These are phyloP conservation scores for Larix kaempferi DNA, from an alignment of 75 land plant species.

Conservation along the genomic window DNA sequence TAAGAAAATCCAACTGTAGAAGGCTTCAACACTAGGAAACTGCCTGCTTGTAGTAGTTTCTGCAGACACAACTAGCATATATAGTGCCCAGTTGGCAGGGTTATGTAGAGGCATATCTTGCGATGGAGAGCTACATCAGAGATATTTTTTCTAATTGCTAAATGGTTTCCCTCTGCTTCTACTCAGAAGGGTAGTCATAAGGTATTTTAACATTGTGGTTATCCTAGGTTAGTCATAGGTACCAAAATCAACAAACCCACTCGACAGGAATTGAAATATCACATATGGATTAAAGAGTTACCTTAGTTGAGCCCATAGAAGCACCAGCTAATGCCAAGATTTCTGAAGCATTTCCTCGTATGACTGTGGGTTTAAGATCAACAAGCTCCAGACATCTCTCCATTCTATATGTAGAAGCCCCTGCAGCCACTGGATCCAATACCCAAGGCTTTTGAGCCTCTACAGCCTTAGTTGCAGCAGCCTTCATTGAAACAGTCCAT, in stretches of 20 bases:
- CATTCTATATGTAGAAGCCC: constrained; percentile 73
- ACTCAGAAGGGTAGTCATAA: no score
- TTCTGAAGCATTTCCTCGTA: constrained; percentile 93
- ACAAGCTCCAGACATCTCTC: constrained; percentile 65
- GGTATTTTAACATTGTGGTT: no score
- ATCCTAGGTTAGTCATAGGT: neutral
- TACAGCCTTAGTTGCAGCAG: constrained; percentile 56
- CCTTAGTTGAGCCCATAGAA: constrained; percentile 49
- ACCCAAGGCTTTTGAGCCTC: constrained; percentile 77
- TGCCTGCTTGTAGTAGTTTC: no score
- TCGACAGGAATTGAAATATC: neutral
- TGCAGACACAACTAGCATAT: no score
- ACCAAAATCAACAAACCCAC: neutral
- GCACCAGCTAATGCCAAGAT: constrained; percentile 79
- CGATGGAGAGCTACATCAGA: no score
- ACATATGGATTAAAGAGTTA: constrained; percentile 7
- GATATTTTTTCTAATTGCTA: no score
- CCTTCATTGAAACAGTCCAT: constrained; percentile 82
- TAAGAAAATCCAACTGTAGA: no score
- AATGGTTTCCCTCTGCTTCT: no score
- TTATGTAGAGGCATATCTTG: no score
- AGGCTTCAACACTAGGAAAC: no score
- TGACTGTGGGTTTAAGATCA: constrained; percentile 55
- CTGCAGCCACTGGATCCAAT: constrained; percentile 91
- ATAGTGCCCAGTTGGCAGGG: no score